Percentiles rank a stretch among this genome's conserved stretches.
These are phyloP conservation scores for Chaetomiaceae sp. DNA, from an alignment of 2,329 filamentous ascomycete species.

Conservation along the genomic window DNA sequence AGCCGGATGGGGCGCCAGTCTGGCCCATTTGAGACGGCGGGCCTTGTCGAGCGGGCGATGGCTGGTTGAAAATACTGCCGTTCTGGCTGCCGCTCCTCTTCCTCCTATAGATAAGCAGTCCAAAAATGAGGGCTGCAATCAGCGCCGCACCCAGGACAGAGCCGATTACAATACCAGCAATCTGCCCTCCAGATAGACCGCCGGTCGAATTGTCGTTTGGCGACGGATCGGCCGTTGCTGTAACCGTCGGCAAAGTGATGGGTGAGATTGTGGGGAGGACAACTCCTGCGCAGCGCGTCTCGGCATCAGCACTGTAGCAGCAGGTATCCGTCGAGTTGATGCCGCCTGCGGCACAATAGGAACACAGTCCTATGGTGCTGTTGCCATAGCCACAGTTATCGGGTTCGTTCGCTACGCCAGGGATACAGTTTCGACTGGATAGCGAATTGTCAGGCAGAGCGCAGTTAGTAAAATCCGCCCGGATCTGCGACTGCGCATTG, in stretches of 20 bases:
- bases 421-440: conserved; percentile 66
- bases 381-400: conserved; percentile 80
- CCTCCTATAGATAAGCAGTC: conserved; percentile 60
- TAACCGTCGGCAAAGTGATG: conserved; percentile 54
- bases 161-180: conserved; percentile 87
- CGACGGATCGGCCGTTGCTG: conserved; percentile 41
- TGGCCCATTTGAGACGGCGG: conserved; percentile 36
- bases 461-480: conserved; percentile 89
- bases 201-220: conserved; percentile 38
- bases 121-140: conserved; percentile 51
- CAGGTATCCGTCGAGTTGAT: conserved; percentile 93
- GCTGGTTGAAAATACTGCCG: conserved; percentile 83
- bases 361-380: conserved; percentile 72
- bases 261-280: conserved; percentile 70
- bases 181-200: conserved; percentile 72
- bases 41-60: conserved; percentile 63
- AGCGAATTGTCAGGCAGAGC: conserved; percentile 77
- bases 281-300: conserved; percentile 69
- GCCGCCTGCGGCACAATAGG: conserved; percentile 78
- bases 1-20: conserved; percentile 45
- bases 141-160: conserved; percentile 62
- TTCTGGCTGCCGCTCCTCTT: conserved; percentile 57
- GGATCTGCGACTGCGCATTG: conserved; percentile 70
- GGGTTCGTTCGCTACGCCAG: conserved; percentile 74
- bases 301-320: conserved; percentile 77